phyloP scores from a whole-genome alignment of 2,329 filamentous ascomycete species.

The Penicillium thymicola region DNA sequence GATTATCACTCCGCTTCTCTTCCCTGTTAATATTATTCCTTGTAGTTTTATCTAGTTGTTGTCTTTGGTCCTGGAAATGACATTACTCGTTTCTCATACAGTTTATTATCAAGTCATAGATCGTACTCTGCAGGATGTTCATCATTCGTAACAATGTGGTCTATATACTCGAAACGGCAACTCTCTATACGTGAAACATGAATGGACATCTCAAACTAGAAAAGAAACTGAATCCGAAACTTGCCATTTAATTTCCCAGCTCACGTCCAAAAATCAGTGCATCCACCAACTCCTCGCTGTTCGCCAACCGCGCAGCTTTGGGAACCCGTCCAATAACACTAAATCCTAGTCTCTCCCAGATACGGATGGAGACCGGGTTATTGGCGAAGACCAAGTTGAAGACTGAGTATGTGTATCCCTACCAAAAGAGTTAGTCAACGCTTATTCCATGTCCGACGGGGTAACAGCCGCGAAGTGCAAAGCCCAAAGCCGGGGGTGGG shows the following conservation, averaged over 20 bases:
- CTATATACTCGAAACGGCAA: not conserved
- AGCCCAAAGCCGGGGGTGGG: not conserved
- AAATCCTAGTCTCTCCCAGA: constrained; percentile 41
- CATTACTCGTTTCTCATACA: not conserved
- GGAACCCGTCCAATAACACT: constrained; percentile 38
- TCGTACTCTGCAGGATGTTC: not conserved
- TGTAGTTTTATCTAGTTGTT: constrained; percentile 18
- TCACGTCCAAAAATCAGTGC: constrained; percentile 39
- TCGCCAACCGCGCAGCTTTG: constrained; percentile 34
- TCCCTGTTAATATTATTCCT: constrained; percentile 18
- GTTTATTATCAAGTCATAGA: not conserved
- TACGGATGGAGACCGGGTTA: constrained; percentile 38
- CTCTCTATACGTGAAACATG: not conserved
- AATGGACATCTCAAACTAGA: not conserved
- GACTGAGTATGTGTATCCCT: constrained; percentile 43
- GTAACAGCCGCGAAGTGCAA: not conserved
- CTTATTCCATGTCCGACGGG: not conserved
- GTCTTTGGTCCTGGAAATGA: constrained; percentile 2
- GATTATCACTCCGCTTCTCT: constrained; percentile 8
- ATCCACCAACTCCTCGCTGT: constrained; percentile 39
- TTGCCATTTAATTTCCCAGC: constrained; percentile 19
- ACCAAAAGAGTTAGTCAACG: not conserved
- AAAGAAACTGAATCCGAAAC: not conserved
- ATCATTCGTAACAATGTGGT: not conserved
- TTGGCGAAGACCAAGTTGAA: constrained; percentile 43